Evolutionary conservation across 495 filamentous ascomycete species (phyloP), one percentile per base, ranked within the genome.

Genomic region (Stereocaulon alpinum): DNA sequence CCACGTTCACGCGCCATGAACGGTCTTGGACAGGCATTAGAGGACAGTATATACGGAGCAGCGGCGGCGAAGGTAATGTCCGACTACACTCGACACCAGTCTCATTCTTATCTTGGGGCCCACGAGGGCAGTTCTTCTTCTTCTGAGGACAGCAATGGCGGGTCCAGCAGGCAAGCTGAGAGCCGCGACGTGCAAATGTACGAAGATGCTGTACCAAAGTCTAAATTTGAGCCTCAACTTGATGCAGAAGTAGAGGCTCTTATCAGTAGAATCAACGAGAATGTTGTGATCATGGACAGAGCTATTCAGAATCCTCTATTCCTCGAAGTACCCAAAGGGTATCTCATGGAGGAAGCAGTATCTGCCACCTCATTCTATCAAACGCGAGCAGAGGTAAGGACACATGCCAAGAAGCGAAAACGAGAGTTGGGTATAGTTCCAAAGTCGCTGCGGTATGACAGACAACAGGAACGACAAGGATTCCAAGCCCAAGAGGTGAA

Each of bases 401-500:
- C 40, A 14, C 34, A 61, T 37, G 50, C 49, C 62, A 63, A 67
- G 29, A 64, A 63, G 44, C 64, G 63, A 14, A 64, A 63, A 55
- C 56, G 55, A 49, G 64, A 63, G 27, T 34, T 34, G 29, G 54
- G 58, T 20, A 24, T 44, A n/a, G 54, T 58, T n/a, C 45, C 55
- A n/a, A 55, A 45, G 44, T 32, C 43, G 27, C 17, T 51, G 4
- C 27, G 30, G 43, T 47, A 55, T 9, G 27, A 43, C 24, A 40
- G 49, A 27, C 50, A 44, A 14, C 48, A 59, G 4, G 42, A 43
- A 37, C 40, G 34, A n/a, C 60, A 64, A 24, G 65, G 63, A 14
- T 67, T 67, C 52, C 51, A 27, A 20, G 52, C 65, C 18, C 59
- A 67, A 29, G 65, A 67, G 27, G 49, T 67, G 17, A 60, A 66